phyloP scores from a whole-genome alignment of 2,329 filamentous ascomycete species.

The Stenocarpella maydis region DNA sequence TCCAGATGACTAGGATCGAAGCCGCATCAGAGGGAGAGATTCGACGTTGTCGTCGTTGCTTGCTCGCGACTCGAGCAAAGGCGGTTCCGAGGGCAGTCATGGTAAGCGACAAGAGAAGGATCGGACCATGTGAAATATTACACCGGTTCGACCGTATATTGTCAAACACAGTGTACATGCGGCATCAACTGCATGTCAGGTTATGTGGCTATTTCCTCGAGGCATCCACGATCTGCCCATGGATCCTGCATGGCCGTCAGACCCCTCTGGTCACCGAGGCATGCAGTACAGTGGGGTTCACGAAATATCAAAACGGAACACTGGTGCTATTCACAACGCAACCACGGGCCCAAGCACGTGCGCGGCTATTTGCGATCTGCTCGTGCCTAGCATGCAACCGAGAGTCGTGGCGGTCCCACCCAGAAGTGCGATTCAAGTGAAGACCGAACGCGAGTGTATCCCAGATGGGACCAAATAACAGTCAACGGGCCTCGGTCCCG shows the following conservation, averaged over 20 bases:
- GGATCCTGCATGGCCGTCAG: neutral
- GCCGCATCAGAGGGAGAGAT: neutral
- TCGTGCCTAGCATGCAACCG: neutral
- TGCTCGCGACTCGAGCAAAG: neutral
- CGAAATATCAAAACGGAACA: conserved; percentile 4
- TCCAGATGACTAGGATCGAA: neutral
- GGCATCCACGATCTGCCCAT: neutral
- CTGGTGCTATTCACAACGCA: neutral
- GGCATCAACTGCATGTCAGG: neutral
- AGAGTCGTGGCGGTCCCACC: neutral
- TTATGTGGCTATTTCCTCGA: neutral
- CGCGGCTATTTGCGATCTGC: conserved; percentile 7
- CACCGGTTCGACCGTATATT: neutral
- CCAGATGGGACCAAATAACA: neutral
- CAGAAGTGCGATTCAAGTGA: neutral
- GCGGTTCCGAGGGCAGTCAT: neutral
- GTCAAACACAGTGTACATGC: neutral
- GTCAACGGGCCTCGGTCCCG: neutral
- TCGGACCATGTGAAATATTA: conserved; percentile 8
- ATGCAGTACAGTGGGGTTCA: neutral
- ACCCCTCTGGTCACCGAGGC: conserved; percentile 6
- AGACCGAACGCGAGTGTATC: neutral
- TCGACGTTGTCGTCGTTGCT: neutral
- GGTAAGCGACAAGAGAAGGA: neutral
- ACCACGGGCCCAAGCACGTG: neutral